phyloP scores from a whole-genome alignment of 2,329 filamentous ascomycete genomes.

The Penicillium sumatraense region DNA sequence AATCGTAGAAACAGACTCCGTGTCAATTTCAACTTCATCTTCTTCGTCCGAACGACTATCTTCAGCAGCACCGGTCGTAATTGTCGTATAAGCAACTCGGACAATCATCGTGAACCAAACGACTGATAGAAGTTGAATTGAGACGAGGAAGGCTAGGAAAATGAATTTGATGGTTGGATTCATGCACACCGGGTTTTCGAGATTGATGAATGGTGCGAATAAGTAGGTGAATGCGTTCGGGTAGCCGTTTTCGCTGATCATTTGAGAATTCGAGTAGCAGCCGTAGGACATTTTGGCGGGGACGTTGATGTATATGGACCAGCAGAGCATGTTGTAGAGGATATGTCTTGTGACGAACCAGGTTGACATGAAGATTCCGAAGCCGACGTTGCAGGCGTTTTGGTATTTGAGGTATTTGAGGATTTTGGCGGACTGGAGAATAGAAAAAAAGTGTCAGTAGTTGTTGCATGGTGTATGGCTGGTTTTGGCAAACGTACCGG shows the following conservation, averaged over 20 bases:
- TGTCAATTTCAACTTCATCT: conserved; percentile 58
- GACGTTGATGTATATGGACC: conserved; percentile 75
- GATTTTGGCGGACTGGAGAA: conserved; percentile 77
- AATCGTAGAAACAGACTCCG: no score
- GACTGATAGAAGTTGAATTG: conserved; percentile 78
- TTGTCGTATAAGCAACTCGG: conserved; percentile 77
- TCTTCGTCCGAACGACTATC: conserved; percentile 83
- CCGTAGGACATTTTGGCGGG: conserved; percentile 66
- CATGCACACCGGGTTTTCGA: conserved; percentile 78
- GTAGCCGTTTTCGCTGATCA: conserved; percentile 39
- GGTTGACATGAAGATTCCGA: conserved; percentile 80
- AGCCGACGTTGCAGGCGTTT: conserved; percentile 77
- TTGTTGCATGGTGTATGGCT: no score
- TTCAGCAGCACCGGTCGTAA: conserved; percentile 76
- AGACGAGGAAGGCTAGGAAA: conserved; percentile 77
- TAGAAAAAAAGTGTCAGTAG: conserved; percentile 6
- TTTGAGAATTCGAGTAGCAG: conserved; percentile 64
- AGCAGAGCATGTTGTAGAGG: conserved; percentile 77
- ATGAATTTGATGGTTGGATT: conserved; percentile 72
- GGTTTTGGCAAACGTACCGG: conserved; percentile 65
- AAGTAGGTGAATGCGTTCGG: conserved; percentile 63
- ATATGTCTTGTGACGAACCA: conserved; percentile 87
- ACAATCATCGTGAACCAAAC: conserved; percentile 91
- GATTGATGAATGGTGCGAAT: conserved; percentile 72
- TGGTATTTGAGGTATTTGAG: conserved; percentile 85